These are phyloP conservation scores for Heliamphora pulchella DNA, from an alignment of 179 eudicot species.

Conservation along the genomic window DNA sequence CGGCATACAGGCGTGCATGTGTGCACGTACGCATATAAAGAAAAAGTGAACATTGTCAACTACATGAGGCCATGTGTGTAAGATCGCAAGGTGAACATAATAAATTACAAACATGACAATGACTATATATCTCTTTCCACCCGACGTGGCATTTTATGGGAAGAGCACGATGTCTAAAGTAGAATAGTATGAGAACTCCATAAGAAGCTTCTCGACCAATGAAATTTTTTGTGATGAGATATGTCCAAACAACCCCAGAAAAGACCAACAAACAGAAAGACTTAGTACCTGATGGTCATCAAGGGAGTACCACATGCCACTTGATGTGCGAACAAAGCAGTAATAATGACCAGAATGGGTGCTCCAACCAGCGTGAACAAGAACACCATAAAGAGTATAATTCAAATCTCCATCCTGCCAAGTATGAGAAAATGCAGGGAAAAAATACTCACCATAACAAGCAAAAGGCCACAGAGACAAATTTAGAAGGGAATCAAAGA, in stretches of 20 bases:
- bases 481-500: not conserved
- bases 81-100: too few relatives aligned
- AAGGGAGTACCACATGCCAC: constrained; percentile 91
- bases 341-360: constrained; percentile 95
- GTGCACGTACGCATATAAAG: too few relatives aligned
- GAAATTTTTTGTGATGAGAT: not conserved
- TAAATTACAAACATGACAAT: too few relatives aligned
- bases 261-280: not conserved
- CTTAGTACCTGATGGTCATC: constrained; percentile 79
- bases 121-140: too few relatives aligned
- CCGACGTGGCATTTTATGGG: too few relatives aligned
- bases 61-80: too few relatives aligned
- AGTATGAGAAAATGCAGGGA: not conserved
- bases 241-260: not conserved
- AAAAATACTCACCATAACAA: not conserved
- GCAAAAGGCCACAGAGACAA: not conserved
- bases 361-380: constrained; percentile 96
- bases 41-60: too few relatives aligned
- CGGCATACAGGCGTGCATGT: too few relatives aligned
- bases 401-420: constrained; percentile 80
- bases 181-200: too few relatives aligned
- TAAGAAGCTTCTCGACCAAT: not conserved
- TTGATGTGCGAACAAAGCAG: constrained; percentile 89
- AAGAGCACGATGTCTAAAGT: too few relatives aligned
- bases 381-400: constrained; percentile 90